These are phyloP conservation scores for Cordyceps javanica DNA, from an alignment of 2,329 filamentous ascomycete species.

Conservation along the genomic window DNA sequence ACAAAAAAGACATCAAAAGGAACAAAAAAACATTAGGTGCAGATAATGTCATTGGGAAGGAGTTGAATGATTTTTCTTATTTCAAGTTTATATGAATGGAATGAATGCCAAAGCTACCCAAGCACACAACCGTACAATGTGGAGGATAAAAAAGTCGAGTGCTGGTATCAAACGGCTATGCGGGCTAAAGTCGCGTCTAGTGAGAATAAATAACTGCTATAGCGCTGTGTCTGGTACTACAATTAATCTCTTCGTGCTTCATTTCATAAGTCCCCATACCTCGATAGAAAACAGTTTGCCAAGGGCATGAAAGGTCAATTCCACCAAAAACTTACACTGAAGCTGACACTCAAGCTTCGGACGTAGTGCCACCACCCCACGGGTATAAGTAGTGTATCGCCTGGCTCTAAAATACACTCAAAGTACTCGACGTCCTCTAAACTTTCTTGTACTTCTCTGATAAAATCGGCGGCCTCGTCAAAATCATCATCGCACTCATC, in stretches of 20 bases:
- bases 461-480: constrained; percentile 15
- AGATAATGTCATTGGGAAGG: constrained; percentile 9
- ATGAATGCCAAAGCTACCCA: background rate
- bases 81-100: background rate
- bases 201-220: too few relatives aligned
- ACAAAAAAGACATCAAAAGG: too few relatives aligned
- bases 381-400: constrained; percentile 84
- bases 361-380: constrained; percentile 99
- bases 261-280: too few relatives aligned
- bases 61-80: constrained; percentile 1
- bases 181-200: too few relatives aligned
- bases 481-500: constrained; percentile 31
- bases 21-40: background rate
- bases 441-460: constrained; percentile 30
- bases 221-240: too few relatives aligned
- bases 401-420: constrained; percentile 73
- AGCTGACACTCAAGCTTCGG: constrained; percentile 74
- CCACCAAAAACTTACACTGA: constrained; percentile 98
- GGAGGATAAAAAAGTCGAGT: background rate
- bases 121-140: background rate
- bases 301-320: constrained; percentile 36
- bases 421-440: constrained; percentile 53
- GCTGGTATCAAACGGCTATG: too few relatives aligned
- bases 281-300: background rate
- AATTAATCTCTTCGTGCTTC: too few relatives aligned